Percentiles rank a stretch among this genome's conserved stretches.
Conservation (phyloP, 805 yeast genomes). For the Wickerhamomyces sydowiorum region DNA sequence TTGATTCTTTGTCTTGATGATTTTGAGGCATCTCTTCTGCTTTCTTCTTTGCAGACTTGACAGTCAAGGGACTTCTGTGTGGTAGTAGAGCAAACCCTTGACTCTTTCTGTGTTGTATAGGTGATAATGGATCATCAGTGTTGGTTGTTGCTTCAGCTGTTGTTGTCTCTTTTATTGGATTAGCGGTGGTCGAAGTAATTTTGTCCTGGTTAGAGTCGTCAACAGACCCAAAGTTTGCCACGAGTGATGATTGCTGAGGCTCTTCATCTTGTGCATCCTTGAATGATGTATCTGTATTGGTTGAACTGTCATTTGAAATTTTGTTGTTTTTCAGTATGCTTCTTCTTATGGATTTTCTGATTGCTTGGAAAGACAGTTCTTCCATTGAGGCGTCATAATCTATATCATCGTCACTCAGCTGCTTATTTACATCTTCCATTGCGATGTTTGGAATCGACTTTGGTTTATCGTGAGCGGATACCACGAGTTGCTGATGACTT, state of each 20-base stretch:
- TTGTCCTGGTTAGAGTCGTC: too few species aligned
- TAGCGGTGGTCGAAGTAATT: too few species aligned
- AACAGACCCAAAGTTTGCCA: constrained; percentile 10
- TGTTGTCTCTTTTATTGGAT: constrained; percentile 1
- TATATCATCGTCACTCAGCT: constrained; percentile 2
- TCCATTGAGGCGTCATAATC: constrained; percentile 23
- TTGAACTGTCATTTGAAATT: neutral
- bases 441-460: too few species aligned
- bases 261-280: constrained; percentile 17
- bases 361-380: constrained; percentile 38
- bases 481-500: too few species aligned
- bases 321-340: constrained; percentile 33
- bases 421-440: constrained; percentile 1
- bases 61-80: constrained; percentile 23
- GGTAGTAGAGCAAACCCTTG: constrained; percentile 27
- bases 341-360: constrained; percentile 40
- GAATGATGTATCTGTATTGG: constrained; percentile 13
- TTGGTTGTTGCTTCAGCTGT: constrained; percentile 5
- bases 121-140: constrained; percentile 13
- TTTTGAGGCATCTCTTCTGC: constrained; percentile 14
- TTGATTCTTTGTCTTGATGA: constrained; percentile 2
- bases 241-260: constrained; percentile 9
- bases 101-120: constrained; percentile 18
- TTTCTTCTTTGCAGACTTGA: constrained; percentile 21
- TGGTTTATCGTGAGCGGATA: too few species aligned